Base-by-base conservation (phyloP, 768 basidiomycete genomes). In the Asterophora lycoperdoides region DNA sequence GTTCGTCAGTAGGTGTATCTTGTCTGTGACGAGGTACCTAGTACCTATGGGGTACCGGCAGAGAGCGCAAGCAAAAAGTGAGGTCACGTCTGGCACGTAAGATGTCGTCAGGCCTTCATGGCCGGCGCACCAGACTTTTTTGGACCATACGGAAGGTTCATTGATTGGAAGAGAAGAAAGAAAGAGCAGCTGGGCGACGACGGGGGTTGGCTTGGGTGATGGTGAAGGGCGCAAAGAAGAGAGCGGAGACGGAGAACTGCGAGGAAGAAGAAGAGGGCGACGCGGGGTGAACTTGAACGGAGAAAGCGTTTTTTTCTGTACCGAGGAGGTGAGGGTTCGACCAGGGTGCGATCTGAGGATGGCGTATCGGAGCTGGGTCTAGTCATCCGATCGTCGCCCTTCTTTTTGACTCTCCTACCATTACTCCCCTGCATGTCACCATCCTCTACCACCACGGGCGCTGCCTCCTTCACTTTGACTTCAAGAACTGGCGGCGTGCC, bases 401-500 rank as follows among this genome's bases (percentile, higher is more conserved):
- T 9, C 29, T 26, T 40, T 39, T 19, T 32, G 38, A 9, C 11
- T 30, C 46, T 32, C 38, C 9, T 8, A 20, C 46, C 9, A 13
- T 2, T 32, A 13, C 9, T 32, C 8, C 30, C 8, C 8, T 9
- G 30, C 46, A 44, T 17, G 26, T 32, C 34, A 41, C 46, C 19
- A n/a, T n/a, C n/a, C n/a, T n/a, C n/a, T n/a, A n/a, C n/a, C n/a
- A n/a, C 19, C 35, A 11, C 26, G 28, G 41, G 14, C 32, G n/a
- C n/a, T 1, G 15, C n/a, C 41, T 46, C 33, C 29, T 33, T 41
- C 23, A 40, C 13, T 20, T 33, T 36, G 32, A 40, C 48, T 6
- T 23, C 3, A 23, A 23, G 23, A 9, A 60, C 54, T 0, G 69
- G 69, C 29, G 71, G 70, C 8, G 34, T 57, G 2, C 70, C 71